Percentiles rank a stretch among this genome's conserved stretches.
Evolutionary conservation across 768 basidiomycete genomes (phyloP).

Genomic region (Tricholoma matsutake): DNA sequence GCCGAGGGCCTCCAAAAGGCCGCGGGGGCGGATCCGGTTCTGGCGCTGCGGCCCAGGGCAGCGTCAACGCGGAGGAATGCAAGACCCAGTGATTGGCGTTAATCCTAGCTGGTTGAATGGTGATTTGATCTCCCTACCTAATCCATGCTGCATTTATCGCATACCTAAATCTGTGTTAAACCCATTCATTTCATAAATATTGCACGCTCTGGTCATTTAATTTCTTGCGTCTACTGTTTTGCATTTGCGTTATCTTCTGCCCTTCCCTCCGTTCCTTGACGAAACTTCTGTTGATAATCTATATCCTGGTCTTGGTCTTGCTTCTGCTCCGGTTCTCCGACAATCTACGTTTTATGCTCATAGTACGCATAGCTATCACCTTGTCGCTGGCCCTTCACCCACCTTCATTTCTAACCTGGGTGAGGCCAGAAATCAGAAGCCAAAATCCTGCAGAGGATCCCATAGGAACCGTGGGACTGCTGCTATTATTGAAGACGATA

Average conservation of each 20-base stretch:
- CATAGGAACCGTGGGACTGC: no score
- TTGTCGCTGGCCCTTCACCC: not conserved
- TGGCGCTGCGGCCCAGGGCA: conserved; percentile 33
- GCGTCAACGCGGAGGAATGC: conserved; percentile 81
- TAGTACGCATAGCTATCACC: not conserved
- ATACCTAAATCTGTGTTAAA: not conserved
- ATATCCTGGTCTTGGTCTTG: not conserved
- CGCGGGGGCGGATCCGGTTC: conserved; percentile 27
- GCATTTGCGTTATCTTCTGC: not conserved
- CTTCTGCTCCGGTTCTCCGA: not conserved
- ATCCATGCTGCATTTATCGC: not conserved
- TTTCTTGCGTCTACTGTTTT: not conserved
- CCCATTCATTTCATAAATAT: not conserved
- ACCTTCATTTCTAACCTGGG: no score
- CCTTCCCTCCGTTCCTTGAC: not conserved
- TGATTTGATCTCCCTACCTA: not conserved
- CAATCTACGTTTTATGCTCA: not conserved
- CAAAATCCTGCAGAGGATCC: no score
- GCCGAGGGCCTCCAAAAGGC: conserved; percentile 54
- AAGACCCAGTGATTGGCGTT: conserved; percentile 69
- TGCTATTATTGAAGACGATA: no score
- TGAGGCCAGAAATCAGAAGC: no score
- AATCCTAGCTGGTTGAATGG: not conserved
- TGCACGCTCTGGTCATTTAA: not conserved
- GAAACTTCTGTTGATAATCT: not conserved